Evolutionary conservation across 2,329 filamentous ascomycete species (phyloP), one percentile per base, ranked within the genome.

Genomic region (Microsporum audouinii): DNA sequence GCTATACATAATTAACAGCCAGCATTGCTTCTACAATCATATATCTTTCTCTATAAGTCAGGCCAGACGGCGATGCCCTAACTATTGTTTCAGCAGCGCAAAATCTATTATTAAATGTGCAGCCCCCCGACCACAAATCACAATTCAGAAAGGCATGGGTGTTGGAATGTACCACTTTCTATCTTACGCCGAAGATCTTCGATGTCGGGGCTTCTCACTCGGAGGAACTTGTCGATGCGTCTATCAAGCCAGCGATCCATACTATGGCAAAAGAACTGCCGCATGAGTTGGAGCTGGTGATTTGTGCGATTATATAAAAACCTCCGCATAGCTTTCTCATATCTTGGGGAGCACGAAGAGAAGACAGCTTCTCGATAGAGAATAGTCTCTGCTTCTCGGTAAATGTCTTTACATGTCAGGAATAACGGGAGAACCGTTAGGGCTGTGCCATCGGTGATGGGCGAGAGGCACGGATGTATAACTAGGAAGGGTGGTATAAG

Each of bases 341-440:
- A 59, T 45, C 57, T 45, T 29, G 57, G 41, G 7, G 39, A 59
- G 38, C 57, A 59, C 14, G 57, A 41, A 45, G 57, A 47, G 29
- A 59, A 59, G 7, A 59, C n/a, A 2, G 57, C 57, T 31, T 59
- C 41, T 29, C 17, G 41, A 47, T 59, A 59, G 3, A 59, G 57
- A 17, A 59, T 34, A n/a, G 34, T 6, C 27, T 59, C 57, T 6
- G 57, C 38, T 17, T 59, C 38, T 33, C 27, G 34, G 27, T 59
- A 43, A 7, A 59, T 47, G 7, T 23, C 34, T 17, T 43, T 38
- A 38, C 57, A 59, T 29, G 57, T 45, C 5, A 59, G n/a, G 14
- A 59, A 23, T 8, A 59, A 38, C 33, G 57, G 57, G n/a, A 59
- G 57, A 47, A 59, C 5, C 14, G 17, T 59, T 31, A 29, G n/a